These are phyloP conservation scores for Plasmodium billcollinsi DNA, from an alignment of 169 alveolate genomes.

Conservation along the genomic window DNA sequence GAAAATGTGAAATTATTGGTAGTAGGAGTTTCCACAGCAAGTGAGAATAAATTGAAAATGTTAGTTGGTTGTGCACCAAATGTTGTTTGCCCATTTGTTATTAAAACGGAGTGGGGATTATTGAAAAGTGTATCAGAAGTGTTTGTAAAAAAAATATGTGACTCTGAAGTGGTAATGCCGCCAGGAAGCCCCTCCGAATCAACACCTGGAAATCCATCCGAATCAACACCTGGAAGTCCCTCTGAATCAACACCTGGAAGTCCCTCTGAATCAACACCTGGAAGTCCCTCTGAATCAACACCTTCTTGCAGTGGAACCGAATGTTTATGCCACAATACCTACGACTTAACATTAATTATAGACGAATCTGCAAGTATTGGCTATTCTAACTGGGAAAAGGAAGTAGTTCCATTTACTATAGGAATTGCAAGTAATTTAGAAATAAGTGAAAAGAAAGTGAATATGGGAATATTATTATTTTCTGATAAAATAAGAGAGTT, in stretches of 20 bases:
- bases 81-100: conserved; percentile 38
- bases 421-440: conserved; percentile 22
- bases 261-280: conserved; percentile 17
- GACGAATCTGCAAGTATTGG: conserved; percentile 75
- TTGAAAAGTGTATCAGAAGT: conserved; percentile 9
- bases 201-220: conserved; percentile 9
- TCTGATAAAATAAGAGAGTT: conserved; percentile 48
- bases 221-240: conserved; percentile 14
- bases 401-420: conserved; percentile 35
- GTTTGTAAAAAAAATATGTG: conserved; percentile 47
- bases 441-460: conserved; percentile 26
- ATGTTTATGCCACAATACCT: conserved; percentile 45
- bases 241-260: conserved; percentile 16
- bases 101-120: conserved; percentile 55
- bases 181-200: conserved; percentile 27
- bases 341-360: conserved; percentile 60
- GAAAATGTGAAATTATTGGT: conserved; percentile 56
- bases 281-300: conserved; percentile 26
- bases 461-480: conserved; percentile 58
- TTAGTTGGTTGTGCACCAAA: conserved; percentile 36
- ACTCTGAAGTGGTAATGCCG: conserved; percentile 24
- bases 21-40: conserved; percentile 65
- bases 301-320: conserved; percentile 51
- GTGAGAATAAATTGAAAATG: conserved; percentile 30
- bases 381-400: conserved; percentile 28